Evolutionary conservation across 768 basidiomycete species (phyloP).

Genomic region (Suillus subluteus): DNA sequence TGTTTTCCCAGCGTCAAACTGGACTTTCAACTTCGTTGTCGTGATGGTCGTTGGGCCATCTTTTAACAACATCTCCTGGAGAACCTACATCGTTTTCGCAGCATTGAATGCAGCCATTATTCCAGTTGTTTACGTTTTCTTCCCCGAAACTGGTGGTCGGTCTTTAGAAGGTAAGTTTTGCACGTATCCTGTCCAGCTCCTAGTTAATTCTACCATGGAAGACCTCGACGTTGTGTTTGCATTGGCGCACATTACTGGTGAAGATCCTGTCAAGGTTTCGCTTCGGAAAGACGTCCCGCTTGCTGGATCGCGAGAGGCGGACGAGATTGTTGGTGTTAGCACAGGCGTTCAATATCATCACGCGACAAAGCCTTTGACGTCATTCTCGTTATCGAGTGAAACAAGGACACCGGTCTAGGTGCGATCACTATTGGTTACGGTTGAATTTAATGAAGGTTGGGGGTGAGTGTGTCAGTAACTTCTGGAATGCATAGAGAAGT

Average conservation of each 20-base stretch:
- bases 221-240: conserved; percentile 41
- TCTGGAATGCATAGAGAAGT: not conserved
- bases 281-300: conserved; percentile 36
- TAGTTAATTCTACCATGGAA: conserved; percentile 10
- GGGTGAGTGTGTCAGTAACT: not conserved
- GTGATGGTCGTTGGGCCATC: conserved; percentile 17
- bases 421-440: not conserved
- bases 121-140: conserved; percentile 16
- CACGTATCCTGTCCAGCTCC: not conserved
- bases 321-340: conserved; percentile 35
- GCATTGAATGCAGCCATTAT: conserved; percentile 12
- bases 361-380: not conserved
- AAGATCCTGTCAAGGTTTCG: conserved; percentile 38
- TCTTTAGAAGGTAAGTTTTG: conserved; percentile 14
- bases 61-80: conserved; percentile 17
- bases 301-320: conserved; percentile 39
- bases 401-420: not conserved
- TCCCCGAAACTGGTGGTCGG: conserved; percentile 17
- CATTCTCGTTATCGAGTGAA: not conserved
- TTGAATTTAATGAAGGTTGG: not conserved
- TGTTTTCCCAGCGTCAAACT: conserved; percentile 14
- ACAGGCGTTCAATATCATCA: conserved; percentile 3
- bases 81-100: conserved; percentile 16
- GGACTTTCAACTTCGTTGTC: conserved; percentile 20
- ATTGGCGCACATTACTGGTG: conserved; percentile 36